Conservation (phyloP, 345 rosid species). For the Capsella bursapastoris region DNA sequence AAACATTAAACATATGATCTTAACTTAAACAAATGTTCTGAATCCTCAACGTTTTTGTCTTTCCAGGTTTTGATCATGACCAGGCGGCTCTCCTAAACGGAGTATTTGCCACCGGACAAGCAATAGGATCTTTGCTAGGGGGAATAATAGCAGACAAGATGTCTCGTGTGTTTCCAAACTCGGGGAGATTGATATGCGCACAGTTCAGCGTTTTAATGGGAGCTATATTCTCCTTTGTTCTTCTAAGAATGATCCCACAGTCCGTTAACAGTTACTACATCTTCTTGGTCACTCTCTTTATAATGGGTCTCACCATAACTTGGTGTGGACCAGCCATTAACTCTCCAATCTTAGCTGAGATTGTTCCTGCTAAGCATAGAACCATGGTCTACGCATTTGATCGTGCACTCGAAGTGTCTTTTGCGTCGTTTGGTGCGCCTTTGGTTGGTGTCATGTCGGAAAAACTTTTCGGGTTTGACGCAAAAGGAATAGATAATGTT, state of each 20-base stretch:
- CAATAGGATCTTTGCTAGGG: slow-evolving; percentile 71
- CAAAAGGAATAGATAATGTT: slow-evolving; percentile 54
- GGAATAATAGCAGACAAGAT: slow-evolving; percentile 77
- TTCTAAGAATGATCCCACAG: slow-evolving; percentile 74
- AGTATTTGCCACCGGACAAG: slow-evolving; percentile 70
- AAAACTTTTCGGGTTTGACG: slow-evolving; percentile 67
- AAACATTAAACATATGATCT: too few species aligned
- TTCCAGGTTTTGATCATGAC: slow-evolving; percentile 73
- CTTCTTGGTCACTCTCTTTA: slow-evolving; percentile 62
- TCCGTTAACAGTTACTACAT: slow-evolving; percentile 60
- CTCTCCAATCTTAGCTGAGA: slow-evolving; percentile 87
- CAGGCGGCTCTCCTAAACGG: slow-evolving; percentile 68
- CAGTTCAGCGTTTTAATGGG: slow-evolving; percentile 93
- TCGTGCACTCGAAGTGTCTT: slow-evolving; percentile 81
- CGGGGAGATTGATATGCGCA: slow-evolving; percentile 87
- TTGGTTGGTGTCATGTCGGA: slow-evolving; percentile 91
- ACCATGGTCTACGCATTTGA: slow-evolving; percentile 94
- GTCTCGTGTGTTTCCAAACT: slow-evolving; percentile 60
- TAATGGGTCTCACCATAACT: slow-evolving; percentile 82
- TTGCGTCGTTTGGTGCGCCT: slow-evolving; percentile 91
- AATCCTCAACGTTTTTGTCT: too few species aligned
- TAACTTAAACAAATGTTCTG: too few species aligned
- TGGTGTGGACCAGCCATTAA: slow-evolving; percentile 85
- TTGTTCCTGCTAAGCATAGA: slow-evolving; percentile 78
- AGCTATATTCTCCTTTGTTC: slow-evolving; percentile 74